Percentiles rank a stretch among this genome's conserved stretches.
phyloP scores from a whole-genome alignment of 2,329 filamentous ascomycete species.

The Lachnellula occidentalis region DNA sequence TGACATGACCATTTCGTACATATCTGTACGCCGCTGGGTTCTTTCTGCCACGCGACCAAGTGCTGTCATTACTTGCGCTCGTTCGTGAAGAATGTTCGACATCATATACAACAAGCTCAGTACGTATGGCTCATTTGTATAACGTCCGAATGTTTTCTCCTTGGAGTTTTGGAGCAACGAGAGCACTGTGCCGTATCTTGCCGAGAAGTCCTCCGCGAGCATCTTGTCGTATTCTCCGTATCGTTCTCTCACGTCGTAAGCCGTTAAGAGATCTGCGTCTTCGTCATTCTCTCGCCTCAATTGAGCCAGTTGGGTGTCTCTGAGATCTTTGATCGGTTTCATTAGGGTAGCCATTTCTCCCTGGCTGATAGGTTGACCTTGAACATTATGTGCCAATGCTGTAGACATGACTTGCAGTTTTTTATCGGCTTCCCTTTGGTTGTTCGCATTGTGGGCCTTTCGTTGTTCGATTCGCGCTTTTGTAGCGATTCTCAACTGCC shows the following conservation, averaged over 20 bases:
- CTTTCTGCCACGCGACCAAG: too few species aligned
- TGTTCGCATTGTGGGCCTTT: neutral
- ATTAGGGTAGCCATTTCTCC: neutral
- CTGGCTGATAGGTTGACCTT: neutral
- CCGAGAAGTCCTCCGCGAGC: neutral
- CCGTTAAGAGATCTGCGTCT: neutral
- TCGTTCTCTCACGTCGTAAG: neutral
- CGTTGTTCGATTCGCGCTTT: neutral
- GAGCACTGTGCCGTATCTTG: neutral
- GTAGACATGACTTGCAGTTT: neutral
- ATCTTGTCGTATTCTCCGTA: neutral
- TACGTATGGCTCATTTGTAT: too few species aligned
- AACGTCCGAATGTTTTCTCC: too few species aligned
- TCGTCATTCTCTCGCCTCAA: neutral
- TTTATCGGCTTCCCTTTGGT: neutral
- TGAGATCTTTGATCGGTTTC: neutral
- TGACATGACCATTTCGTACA: too few species aligned
- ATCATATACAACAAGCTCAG: too few species aligned
- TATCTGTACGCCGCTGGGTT: too few species aligned
- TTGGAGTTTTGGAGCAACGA: too few species aligned
- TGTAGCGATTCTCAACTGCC: neutral
- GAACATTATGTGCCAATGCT: neutral
- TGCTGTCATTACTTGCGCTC: too few species aligned
- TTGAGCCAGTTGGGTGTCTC: neutral
- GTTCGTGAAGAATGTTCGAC: too few species aligned